These are phyloP conservation scores for Penicillium vulpinum DNA, from an alignment of 2,329 filamentous ascomycete genomes.

Conservation along the genomic window DNA sequence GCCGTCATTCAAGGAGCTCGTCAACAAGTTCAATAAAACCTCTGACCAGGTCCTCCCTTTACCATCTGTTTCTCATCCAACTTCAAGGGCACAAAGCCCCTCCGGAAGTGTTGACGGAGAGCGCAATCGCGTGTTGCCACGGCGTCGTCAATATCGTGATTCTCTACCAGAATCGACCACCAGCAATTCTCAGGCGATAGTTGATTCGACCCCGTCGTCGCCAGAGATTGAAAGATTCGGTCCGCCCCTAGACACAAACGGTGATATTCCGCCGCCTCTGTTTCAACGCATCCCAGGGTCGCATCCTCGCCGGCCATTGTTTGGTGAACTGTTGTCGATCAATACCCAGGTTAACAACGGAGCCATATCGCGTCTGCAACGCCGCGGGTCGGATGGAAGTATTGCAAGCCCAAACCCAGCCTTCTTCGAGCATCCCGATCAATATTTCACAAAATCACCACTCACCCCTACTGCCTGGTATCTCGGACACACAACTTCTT, in stretches of 20 bases:
- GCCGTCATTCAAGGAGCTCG: slow-evolving; percentile 77
- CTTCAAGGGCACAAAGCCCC: slow-evolving; percentile 40
- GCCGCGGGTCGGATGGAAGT: slow-evolving; percentile 72
- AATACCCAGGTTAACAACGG: slow-evolving; percentile 57
- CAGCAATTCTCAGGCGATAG: slow-evolving; percentile 13
- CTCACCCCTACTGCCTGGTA: slow-evolving; percentile 70
- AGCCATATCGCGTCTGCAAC: slow-evolving; percentile 55
- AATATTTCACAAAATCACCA: slow-evolving; percentile 54
- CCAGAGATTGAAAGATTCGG: slow-evolving; percentile 3
- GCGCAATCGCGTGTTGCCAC: slow-evolving; percentile 32
- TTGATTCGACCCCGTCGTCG: slow-evolving; percentile 21
- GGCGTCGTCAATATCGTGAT: slow-evolving; percentile 23
- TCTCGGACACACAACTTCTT: slow-evolving; percentile 46
- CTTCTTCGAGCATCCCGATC: slow-evolving; percentile 40
- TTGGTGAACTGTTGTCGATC: slow-evolving; percentile 71
- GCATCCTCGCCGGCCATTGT: slow-evolving; percentile 60
- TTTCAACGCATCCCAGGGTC: slow-evolving; percentile 29
- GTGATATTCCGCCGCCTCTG: slow-evolving; percentile 19
- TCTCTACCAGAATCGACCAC: slow-evolving; percentile 14
- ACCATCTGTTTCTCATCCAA: slow-evolving; percentile 36
- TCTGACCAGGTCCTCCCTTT: slow-evolving; percentile 47
- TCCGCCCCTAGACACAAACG: background rate
- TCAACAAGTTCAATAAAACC: slow-evolving; percentile 74
- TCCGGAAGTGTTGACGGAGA: slow-evolving; percentile 27
- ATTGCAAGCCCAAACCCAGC: slow-evolving; percentile 54